Conservation (phyloP, 2,329 filamentous ascomycete genomes). For the Fusarium sp. region DNA sequence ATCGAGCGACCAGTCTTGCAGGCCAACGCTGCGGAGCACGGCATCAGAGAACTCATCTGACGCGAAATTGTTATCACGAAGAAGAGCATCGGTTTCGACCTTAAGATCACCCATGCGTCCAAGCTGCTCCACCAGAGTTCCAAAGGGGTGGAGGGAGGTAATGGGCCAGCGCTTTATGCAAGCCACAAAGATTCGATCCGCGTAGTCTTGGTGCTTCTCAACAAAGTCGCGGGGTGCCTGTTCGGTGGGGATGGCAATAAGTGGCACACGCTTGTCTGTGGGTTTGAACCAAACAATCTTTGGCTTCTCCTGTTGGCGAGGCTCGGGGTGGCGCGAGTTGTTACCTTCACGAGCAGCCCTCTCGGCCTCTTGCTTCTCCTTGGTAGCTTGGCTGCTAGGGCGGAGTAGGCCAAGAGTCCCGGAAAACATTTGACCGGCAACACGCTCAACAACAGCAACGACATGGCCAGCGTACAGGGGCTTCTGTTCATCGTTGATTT, state of each 20-base stretch:
- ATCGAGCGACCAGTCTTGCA: slow-evolving; percentile 88
- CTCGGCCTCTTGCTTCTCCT: slow-evolving; percentile 99
- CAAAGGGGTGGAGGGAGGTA: slow-evolving; percentile 98
- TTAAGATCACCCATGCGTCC: slow-evolving; percentile 97
- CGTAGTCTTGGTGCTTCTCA: slow-evolving; percentile 97
- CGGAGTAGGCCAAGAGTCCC: slow-evolving; percentile 93
- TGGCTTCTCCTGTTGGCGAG: slow-evolving; percentile 88
- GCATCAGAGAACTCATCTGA: slow-evolving; percentile 98
- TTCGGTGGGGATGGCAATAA: slow-evolving; percentile 98
- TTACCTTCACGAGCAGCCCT: slow-evolving; percentile 87
- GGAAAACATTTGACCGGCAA: slow-evolving; percentile 98
- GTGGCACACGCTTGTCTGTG: slow-evolving; percentile 96
- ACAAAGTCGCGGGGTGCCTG: slow-evolving; percentile 98
- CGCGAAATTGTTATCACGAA: slow-evolving; percentile 98
- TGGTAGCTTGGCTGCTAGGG: slow-evolving; percentile 97
- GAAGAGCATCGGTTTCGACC: slow-evolving; percentile 95
- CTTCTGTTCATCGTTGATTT: slow-evolving; percentile 98
- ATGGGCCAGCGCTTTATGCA: slow-evolving; percentile 99
- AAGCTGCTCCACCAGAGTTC: slow-evolving; percentile 95
- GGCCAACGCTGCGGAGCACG: slow-evolving; percentile 89
- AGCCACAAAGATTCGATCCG: slow-evolving; percentile 96
- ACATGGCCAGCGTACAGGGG: slow-evolving; percentile 96
- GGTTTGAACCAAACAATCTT: slow-evolving; percentile 99
- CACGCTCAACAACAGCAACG: slow-evolving; percentile 95
- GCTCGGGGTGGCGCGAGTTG: slow-evolving; percentile 75